Conservation (phyloP, 1,139 yeast species). For the Scheffersomyces illinoinensis region DNA sequence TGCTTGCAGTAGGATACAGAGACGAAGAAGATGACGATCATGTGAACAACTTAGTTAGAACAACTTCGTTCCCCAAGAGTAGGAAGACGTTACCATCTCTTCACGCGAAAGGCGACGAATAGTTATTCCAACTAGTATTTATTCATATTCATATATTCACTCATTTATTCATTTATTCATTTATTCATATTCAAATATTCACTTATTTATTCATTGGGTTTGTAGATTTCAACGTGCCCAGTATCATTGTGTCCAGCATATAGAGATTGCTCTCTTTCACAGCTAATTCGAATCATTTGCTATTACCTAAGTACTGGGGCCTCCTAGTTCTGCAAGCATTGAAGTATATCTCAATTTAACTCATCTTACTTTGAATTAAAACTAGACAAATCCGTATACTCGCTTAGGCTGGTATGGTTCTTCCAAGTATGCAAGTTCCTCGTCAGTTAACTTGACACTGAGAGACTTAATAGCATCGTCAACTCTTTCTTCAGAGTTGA, state of each 20-base stretch:
- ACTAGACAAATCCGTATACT: neutral
- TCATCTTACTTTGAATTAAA: neutral
- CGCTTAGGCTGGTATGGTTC: slow-evolving; percentile 37
- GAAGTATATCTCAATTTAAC: neutral
- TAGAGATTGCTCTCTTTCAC: no score
- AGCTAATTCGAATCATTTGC: neutral
- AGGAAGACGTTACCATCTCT: neutral
- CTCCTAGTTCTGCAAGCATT: neutral
- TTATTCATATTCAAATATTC: no score
- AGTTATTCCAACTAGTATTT: neutral
- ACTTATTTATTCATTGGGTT: neutral
- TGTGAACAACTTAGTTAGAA: slow-evolving; percentile 25
- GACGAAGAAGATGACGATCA: slow-evolving; percentile 45
- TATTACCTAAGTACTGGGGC: neutral
- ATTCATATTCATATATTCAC: neutral
- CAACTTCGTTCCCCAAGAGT: neutral
- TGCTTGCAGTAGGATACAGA: slow-evolving; percentile 34
- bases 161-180: no score
- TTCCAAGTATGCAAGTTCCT: slow-evolving; percentile 49
- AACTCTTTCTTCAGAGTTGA: slow-evolving; percentile 48
- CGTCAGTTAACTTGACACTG: slow-evolving; percentile 40
- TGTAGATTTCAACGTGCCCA: no score
- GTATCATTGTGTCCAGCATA: no score
- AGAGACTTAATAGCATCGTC: slow-evolving; percentile 54
- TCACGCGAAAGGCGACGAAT: neutral